These are phyloP conservation scores for Helichrysum umbraculigerum DNA, from an alignment of 129 eudicot genomes.

Conservation along the genomic window DNA sequence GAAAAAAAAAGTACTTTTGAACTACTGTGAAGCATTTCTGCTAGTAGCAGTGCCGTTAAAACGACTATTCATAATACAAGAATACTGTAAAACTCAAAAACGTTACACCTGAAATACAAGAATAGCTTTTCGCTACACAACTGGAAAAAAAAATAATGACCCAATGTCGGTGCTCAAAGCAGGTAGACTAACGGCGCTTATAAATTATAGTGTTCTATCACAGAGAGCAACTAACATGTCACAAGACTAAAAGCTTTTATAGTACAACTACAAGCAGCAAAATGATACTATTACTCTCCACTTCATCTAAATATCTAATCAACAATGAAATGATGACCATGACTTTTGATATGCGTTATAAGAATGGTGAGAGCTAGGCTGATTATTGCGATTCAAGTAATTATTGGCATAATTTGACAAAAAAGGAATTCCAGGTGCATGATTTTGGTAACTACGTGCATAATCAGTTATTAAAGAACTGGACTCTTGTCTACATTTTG, in stretches of 20 bases:
- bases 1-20: background rate
- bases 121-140: conserved; percentile 1
- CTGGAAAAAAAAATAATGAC: background rate
- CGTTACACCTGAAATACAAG: background rate
- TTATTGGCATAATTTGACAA: conserved; percentile 29
- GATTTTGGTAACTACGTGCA: conserved; percentile 22
- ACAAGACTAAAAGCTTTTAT: background rate
- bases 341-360: conserved; percentile 21
- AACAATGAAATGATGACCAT: conserved; percentile 27
- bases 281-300: background rate
- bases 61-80: background rate
- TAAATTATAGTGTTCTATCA: background rate
- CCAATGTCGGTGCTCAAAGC: background rate
- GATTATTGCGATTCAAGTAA: conserved; percentile 23
- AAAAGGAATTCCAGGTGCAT: conserved; percentile 29
- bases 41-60: background rate
- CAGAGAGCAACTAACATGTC: background rate
- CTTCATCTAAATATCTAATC: background rate
- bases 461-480: conserved; percentile 6
- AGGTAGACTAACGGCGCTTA: background rate
- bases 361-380: background rate
- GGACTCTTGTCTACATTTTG: conserved; percentile 12
- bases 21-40: background rate
- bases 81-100: background rate
- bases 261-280: conserved; percentile 15